phyloP scores from a whole-genome alignment of 352 stramenopile genomes.

The Globisporangium yorkense region DNA sequence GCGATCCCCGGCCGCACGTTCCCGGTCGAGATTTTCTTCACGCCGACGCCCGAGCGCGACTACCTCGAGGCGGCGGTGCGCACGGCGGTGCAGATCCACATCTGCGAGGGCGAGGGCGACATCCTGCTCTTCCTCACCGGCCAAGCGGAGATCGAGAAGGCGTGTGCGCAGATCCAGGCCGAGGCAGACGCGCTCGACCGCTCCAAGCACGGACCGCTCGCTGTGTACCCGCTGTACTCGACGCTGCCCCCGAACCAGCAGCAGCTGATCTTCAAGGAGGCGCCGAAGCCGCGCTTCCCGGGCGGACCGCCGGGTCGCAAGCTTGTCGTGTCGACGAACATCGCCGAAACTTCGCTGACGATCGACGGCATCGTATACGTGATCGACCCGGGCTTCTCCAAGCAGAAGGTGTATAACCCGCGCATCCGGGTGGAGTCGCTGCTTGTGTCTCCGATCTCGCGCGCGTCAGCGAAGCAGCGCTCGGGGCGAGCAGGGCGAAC shows the following conservation, averaged over 20 bases:
- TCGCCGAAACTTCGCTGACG: slow-evolving; percentile 99
- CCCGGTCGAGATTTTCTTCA: slow-evolving; percentile 99
- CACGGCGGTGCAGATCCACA: slow-evolving; percentile 94
- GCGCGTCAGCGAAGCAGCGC: slow-evolving; percentile 92
- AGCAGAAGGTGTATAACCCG: slow-evolving; percentile 99
- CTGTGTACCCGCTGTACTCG: slow-evolving; percentile 95
- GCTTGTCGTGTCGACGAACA: slow-evolving; percentile 98
- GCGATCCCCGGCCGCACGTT: slow-evolving; percentile 95
- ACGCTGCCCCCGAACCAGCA: slow-evolving; percentile 98
- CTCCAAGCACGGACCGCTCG: slow-evolving; percentile 93
- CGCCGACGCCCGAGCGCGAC: slow-evolving; percentile 94
- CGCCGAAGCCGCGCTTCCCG: slow-evolving; percentile 85
- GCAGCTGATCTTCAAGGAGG: slow-evolving; percentile 99
- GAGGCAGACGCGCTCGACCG: slow-evolving; percentile 87
- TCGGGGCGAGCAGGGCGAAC: slow-evolving; percentile 91
- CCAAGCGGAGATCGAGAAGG: slow-evolving; percentile 98
- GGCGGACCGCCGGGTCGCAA: slow-evolving; percentile 89
- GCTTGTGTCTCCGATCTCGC: slow-evolving; percentile 97
- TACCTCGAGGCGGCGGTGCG: slow-evolving; percentile 94
- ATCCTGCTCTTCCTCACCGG: slow-evolving; percentile 99
- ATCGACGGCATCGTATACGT: slow-evolving; percentile 99
- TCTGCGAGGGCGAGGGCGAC: slow-evolving; percentile 96
- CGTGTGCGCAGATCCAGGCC: slow-evolving; percentile 88
- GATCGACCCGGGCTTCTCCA: slow-evolving; percentile 98
- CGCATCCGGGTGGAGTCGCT: slow-evolving; percentile 98